Conservation (phyloP, 108 stramenopile species). For the Discostella pseudostelligera region DNA sequence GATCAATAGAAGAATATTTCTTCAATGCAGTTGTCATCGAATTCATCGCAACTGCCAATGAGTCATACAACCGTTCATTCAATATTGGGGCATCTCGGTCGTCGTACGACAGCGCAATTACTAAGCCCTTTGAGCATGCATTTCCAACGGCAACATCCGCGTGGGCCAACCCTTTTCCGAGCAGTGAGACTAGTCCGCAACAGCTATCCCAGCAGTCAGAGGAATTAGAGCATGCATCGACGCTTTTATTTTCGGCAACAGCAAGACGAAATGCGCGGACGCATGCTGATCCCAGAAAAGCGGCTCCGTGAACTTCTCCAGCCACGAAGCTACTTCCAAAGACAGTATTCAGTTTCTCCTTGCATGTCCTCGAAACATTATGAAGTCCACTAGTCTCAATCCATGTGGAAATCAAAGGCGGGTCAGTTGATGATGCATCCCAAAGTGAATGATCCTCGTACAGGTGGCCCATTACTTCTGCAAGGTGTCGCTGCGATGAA, state of each 20-base stretch:
- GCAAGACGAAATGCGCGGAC: slow-evolving; percentile 57
- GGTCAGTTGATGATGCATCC: slow-evolving; percentile 10
- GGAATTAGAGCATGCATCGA: slow-evolving; percentile 2
- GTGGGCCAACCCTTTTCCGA: slow-evolving; percentile 52
- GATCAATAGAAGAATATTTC: slow-evolving; percentile 60
- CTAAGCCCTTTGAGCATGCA: slow-evolving; percentile 57
- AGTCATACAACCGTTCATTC: slow-evolving; percentile 35
- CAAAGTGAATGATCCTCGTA: slow-evolving; percentile 53
- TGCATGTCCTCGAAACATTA: slow-evolving; percentile 17
- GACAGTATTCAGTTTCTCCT: slow-evolving; percentile 23
- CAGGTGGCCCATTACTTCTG: slow-evolving; percentile 49
- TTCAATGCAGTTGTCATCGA: slow-evolving; percentile 44
- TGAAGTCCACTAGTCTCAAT: slow-evolving; percentile 25
- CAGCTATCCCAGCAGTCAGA: slow-evolving; percentile 38
- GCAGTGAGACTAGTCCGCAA: slow-evolving; percentile 38
- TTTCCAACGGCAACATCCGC: slow-evolving; percentile 66
- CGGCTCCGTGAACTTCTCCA: slow-evolving; percentile 72
- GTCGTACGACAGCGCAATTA: slow-evolving; percentile 61
- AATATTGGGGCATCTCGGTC: slow-evolving; percentile 56
- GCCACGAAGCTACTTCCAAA: slow-evolving; percentile 19
- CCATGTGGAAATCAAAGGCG: slow-evolving; percentile 26
- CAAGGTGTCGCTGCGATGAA: slow-evolving; percentile 40
- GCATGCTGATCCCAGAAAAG: slow-evolving; percentile 61
- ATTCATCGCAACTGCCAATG: slow-evolving; percentile 40
- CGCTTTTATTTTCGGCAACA: background rate